Base-by-base conservation (phyloP, 352 stramenopile species). In the Plasmopara muralis region DNA sequence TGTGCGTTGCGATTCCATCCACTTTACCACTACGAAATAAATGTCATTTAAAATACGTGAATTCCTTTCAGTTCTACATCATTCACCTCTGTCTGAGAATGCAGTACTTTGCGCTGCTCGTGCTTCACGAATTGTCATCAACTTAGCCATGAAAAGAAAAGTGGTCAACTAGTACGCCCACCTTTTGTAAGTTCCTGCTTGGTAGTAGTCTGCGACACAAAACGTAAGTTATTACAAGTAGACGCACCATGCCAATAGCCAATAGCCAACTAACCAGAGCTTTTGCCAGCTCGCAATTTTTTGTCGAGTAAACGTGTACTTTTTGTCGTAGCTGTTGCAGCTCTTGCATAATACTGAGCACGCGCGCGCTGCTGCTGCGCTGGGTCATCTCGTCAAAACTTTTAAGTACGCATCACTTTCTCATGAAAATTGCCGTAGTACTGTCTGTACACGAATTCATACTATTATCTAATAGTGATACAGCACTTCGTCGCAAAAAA, bases 311-410 rank as follows among this genome's bases (percentile, higher is more conserved):
- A 41, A 51, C 60, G 12, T 35, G 49, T 4, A 69, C 64, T 39
- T 83, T 67, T 13, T 68, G 63, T 29, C 77, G 72, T 20, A 89
- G 50, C 47, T 69, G 64, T 42, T 83, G 64, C 44, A 85, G 49
- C 57, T 89, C 79, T 43, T 85, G 68, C 57, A 87, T 76, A 47
- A 85, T 61, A 53, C 73, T 59, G 45, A 85, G 79, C 38, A 80
- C 62, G 41, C 74, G 78, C 20, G 68, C 64, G 33, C 66, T 59
- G 59, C 69, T 78, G 42, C 57, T 71, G 29, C 49, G 37, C 34
- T 65, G 58, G 18, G 46, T 50, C 68, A 75, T 80, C 28, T 57
- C 51, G 12, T 56, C 54, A 37, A 37, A 34, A 35, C 20, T 25
- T 25, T 3, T 3, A 25, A 25, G 20, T 25, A 25, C 20, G 3